Base-by-base conservation (phyloP, 2,329 filamentous ascomycete genomes). In the Ceratocystis destructans region DNA sequence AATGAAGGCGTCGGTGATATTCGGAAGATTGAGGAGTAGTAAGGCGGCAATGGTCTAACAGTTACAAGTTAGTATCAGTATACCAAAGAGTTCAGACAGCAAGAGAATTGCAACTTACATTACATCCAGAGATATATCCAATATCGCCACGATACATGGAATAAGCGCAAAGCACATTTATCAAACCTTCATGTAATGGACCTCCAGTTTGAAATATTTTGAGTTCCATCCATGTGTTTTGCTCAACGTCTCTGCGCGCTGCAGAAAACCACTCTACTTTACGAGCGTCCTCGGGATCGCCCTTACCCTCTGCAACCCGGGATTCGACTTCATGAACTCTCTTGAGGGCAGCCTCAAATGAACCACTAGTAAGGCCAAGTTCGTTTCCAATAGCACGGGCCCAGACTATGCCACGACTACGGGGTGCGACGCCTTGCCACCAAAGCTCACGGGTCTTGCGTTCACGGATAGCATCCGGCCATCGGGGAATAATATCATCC, bases 71-170 rank as follows among this genome's bases (percentile, higher is more conserved):
- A 73, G 71, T 37, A 70, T 73, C 67, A 73, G 71, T 37, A 55
- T 65, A 69, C 72, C 69, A 72, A 70, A 46, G 63, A 22, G 15
- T 3, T n/a, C 22, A 8, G 41, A 50, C 55, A 64, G 64, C 17
- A 55, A 8, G 37, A 15, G 28, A 25, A 37, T 8, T 17, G 20
- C 28, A 31, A 80, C 87, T 79, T 75, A 89, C 86, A 72, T 90
- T 88, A 70, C 87, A 88, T 65, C 88, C 88, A 69, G 82, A 80
- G 67, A 89, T 81, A 71, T 90, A 91, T 69, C 89, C 88, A 71
- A 93, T 87, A 72, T 94, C 89, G 70, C 85, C 87, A 68, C 89
- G 82, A 75, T 94, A 94, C 83, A 90, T 88, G 65, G 86, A 81
- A 74, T 93, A 93, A 5, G 89, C 90, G 71, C 85, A 85, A 68